phyloP scores from a whole-genome alignment of 1,284 basidiomycete species.

The Ustilago curta region DNA sequence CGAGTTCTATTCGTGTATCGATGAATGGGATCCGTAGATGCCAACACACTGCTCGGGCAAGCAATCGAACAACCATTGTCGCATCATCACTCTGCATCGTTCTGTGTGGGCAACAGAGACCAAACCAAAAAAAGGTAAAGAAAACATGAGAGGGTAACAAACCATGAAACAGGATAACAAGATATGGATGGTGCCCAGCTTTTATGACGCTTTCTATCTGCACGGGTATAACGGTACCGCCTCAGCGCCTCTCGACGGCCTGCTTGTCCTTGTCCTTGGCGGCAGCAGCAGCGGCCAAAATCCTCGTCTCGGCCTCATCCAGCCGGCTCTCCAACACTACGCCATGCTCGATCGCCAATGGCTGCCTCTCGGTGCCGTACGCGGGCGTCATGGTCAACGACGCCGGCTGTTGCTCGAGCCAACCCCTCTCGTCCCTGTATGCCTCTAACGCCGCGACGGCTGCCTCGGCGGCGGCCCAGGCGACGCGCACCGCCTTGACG shows the following conservation, averaged over 20 bases:
- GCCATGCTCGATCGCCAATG: slow-evolving; percentile 14
- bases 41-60: too few species aligned
- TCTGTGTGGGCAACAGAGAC: too few species aligned
- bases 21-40: slow-evolving; percentile 75
- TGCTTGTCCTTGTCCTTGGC: background rate
- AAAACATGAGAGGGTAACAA: too few species aligned
- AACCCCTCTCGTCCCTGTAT: slow-evolving; percentile 48
- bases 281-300: slow-evolving; percentile 4
- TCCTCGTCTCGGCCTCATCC: slow-evolving; percentile 20
- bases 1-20: slow-evolving; percentile 85
- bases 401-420: slow-evolving; percentile 19
- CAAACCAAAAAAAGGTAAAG: too few species aligned
- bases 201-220: too few species aligned
- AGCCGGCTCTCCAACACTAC: background rate
- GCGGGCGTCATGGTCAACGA: background rate
- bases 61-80: too few species aligned
- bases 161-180: too few species aligned
- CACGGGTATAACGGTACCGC: too few species aligned
- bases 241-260: too few species aligned
- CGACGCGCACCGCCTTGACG: slow-evolving; percentile 46
- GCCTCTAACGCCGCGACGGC: slow-evolving; percentile 55
- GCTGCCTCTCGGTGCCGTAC: background rate
- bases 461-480: slow-evolving; percentile 51
- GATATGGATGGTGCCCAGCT: too few species aligned
- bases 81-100: too few species aligned